Percentiles rank a stretch among this genome's conserved stretches.
Conservation (phyloP, 2,329 filamentous ascomycete genomes). For the Dothistroma septosporum region DNA sequence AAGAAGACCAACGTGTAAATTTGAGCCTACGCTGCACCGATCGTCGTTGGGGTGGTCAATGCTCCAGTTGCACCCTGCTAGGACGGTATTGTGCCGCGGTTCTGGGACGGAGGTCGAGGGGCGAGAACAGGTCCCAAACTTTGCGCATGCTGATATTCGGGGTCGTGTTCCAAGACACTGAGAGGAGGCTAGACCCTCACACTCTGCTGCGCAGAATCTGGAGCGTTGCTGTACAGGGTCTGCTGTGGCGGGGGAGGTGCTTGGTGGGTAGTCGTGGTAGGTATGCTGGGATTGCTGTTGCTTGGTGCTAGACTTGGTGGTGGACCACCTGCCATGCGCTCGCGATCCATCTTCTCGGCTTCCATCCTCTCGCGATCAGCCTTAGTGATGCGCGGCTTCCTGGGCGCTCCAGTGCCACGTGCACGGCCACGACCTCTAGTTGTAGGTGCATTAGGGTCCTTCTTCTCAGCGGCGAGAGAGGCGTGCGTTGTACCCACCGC, state of each 20-base stretch:
- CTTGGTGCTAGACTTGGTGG: background rate
- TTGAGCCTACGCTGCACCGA: too few species aligned
- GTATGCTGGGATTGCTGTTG: background rate
- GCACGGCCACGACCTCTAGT: constrained; percentile 33
- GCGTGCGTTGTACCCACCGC: constrained; percentile 34
- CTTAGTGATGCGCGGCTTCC: constrained; percentile 83
- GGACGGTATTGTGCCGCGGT: too few species aligned
- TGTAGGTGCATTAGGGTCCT: constrained; percentile 18
- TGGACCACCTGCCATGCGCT: constrained; percentile 43
- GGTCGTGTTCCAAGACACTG: background rate
- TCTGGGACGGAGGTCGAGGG: too few species aligned
- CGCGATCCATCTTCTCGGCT: constrained; percentile 72
- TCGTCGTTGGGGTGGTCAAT: too few species aligned
- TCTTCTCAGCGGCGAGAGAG: constrained; percentile 27
- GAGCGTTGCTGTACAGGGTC: background rate
- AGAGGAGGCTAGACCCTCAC: background rate
- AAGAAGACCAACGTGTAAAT: too few species aligned
- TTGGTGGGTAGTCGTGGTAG: background rate
- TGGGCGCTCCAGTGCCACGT: constrained; percentile 57
- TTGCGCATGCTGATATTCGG: background rate
- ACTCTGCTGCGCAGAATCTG: background rate
- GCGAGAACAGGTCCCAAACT: background rate
- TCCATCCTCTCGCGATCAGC: constrained; percentile 78
- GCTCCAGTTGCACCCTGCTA: too few species aligned
- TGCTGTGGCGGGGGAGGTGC: background rate